Base-by-base conservation (phyloP, 2,329 filamentous ascomycete species). In the Calonectria pteridis region DNA sequence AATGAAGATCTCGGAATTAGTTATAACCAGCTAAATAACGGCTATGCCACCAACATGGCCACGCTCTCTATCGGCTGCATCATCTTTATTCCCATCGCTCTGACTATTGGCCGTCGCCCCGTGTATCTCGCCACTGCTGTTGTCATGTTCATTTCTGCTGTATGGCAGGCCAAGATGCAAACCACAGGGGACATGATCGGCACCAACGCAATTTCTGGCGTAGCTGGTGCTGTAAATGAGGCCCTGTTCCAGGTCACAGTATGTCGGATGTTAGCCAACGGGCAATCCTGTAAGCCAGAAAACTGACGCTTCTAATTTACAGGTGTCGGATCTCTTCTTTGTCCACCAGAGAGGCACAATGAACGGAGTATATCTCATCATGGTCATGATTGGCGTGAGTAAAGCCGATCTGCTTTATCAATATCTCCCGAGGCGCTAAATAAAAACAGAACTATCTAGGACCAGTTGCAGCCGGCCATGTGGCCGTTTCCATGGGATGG, bases 221-320 rank as follows among this genome's bases (percentile, higher is more conserved):
- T 86, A 18, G 83, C 83, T 4, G 84, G 83, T 11, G 81, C 84
- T 1, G 82, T 82, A 1, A 85, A 85, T 26, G 84, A 86, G 65
- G 81, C 82, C 1, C 81, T 84, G 13, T 81, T 81, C 4, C 83
- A 85, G 62, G 84, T 86, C 28, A 86, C 83, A 23, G 81, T 81
- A 43, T 0, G 72, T 46, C 1, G 14, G 18, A 23, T 18, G 20
- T 9, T 14, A n/a, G 18, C 7, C 6, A 1, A 20, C 5, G 2
- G 29, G 6, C 4, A 14, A 20, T 13, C 6, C 13, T 13, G 23
- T 23, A 5, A 4, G 16, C 9, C 1, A 33, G 23, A 18, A 26
- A 37, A 23, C 40, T 59, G 33, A 72, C 37, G 5, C 4, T 6
- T 11, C 16, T n/a, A 23, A 0, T 29, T 13, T 2, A n/a, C 49